These are phyloP conservation scores for Petasospora rhodanensis DNA, from an alignment of 1,139 yeast genomes.

Conservation along the genomic window DNA sequence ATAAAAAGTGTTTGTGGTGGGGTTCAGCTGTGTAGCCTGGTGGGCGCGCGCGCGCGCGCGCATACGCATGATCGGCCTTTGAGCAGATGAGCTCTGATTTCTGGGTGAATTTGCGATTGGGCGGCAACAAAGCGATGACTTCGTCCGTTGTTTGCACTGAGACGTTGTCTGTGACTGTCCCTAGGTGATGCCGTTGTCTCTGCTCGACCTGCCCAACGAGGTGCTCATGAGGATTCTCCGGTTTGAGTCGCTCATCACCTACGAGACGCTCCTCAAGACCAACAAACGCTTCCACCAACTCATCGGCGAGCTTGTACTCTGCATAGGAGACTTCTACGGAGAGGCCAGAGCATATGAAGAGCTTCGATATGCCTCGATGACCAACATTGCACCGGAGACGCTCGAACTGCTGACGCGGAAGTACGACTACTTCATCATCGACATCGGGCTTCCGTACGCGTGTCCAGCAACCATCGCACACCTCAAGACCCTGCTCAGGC, in stretches of 20 bases:
- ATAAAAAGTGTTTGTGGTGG: slow-evolving; percentile 47
- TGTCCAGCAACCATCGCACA: slow-evolving; percentile 4
- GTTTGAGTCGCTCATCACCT: slow-evolving; percentile 12
- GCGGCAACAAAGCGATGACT: no score
- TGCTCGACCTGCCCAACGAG: slow-evolving; percentile 18
- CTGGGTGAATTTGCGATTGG: no score
- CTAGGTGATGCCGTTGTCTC: slow-evolving; percentile 33
- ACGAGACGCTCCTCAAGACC: slow-evolving; percentile 11
- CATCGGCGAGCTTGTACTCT: slow-evolving; percentile 8
- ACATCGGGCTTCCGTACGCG: slow-evolving; percentile 1
- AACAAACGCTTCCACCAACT: slow-evolving; percentile 7
- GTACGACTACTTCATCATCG: slow-evolving; percentile 17
- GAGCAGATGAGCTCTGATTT: no score
- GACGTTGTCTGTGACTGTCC: no score
- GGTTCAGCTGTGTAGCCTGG: slow-evolving; percentile 80
- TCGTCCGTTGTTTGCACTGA: no score
- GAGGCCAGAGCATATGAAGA: background rate
- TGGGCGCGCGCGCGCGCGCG: no score
- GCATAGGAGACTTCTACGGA: slow-evolving; percentile 5
- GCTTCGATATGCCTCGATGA: slow-evolving; percentile 6
- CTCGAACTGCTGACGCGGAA: slow-evolving; percentile 4
- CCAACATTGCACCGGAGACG: slow-evolving; percentile 7
- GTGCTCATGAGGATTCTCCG: slow-evolving; percentile 11
- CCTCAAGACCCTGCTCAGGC: slow-evolving; percentile 14
- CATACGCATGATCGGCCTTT: no score